Conservation (phyloP, 2,329 filamentous ascomycete species). For the Aspergillus sp. region DNA sequence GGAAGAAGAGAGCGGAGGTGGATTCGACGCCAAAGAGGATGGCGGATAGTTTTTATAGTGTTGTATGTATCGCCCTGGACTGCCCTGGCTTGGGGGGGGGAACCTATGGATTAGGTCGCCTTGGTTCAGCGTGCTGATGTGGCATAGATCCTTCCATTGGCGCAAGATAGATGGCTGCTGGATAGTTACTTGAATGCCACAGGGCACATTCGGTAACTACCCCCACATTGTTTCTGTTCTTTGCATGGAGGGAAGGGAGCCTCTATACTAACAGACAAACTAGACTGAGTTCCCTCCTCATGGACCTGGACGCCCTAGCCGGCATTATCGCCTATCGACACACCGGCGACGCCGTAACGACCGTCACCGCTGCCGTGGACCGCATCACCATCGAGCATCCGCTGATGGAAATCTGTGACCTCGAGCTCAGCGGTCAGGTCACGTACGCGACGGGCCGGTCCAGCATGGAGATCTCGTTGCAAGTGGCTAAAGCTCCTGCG, state of each 20-base stretch:
- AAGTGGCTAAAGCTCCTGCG: constrained; percentile 59
- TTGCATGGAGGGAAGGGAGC: too few species aligned
- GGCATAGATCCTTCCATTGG: constrained; percentile 55
- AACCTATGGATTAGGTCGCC: too few species aligned
- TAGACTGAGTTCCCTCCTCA: constrained; percentile 63
- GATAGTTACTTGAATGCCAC: constrained; percentile 71
- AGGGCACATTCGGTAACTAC: constrained; percentile 57
- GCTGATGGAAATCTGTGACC: constrained; percentile 67
- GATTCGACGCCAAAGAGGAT: constrained; percentile 59
- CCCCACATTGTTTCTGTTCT: not conserved
- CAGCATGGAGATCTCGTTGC: constrained; percentile 65
- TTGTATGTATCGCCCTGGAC: constrained; percentile 41
- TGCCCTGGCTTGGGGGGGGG: too few species aligned
- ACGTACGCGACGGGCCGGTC: constrained; percentile 66
- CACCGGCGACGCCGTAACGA: constrained; percentile 56
- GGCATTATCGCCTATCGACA: constrained; percentile 70
- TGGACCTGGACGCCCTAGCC: constrained; percentile 71
- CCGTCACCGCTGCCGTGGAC: constrained; percentile 57
- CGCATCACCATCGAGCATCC: constrained; percentile 61
- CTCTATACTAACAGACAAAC: constrained; percentile 1
- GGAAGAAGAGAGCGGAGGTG: constrained; percentile 34
- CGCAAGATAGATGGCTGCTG: constrained; percentile 65
- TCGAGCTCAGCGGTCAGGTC: constrained; percentile 61
- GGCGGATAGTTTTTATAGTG: constrained; percentile 61
- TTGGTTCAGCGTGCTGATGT: not conserved